Evolutionary conservation across 176 grass and related monocot species (phyloP), one percentile per base, ranked within the genome.

Genomic region (Puccinellia tenuiflora): DNA sequence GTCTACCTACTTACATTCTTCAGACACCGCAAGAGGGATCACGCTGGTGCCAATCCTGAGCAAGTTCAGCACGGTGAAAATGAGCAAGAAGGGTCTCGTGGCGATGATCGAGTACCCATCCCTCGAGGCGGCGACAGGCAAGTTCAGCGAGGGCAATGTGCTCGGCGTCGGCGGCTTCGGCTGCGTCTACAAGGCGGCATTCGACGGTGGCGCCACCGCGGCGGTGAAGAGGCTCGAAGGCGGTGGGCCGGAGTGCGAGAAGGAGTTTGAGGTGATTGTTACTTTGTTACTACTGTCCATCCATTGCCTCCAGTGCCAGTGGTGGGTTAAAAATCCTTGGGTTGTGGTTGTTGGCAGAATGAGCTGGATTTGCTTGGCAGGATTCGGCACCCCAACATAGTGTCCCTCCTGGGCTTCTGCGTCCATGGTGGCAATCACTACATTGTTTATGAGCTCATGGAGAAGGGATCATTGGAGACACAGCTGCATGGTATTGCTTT

Each of bases 381-480:
- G 81, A 99, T 99, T 85, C 79, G 93, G 48, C 96, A 99, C 91
- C 91, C 96, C 0, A 96, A 99, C 85, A 96, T 99, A 65, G 85
- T 99, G 64, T 92, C 96, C 72, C 87, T 99, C 57, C 75, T 99
- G 89, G 93, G 96, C 10, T 99, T 94, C 81, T 99, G 93, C 69
- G 76, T 96, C 79, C 85, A 90, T 84, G 89, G 81, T 76, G 89
- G 84, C 33, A 87, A 85, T 47, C 87, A 85, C 53, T 89, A 93
- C 54, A 85, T 99, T 82, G 87, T 99, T 84, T 99, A 99, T 52
- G 93, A 99, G 83, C 90, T 99, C 61, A 96, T 99, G 96, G 87
- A 95, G 81, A 96, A 93, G 65, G 93, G 96, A 83, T 99, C 96
- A 73, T 64, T 99, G 78, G 96, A 99, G 55, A 81, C 87, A 76